Percentiles rank a stretch among this genome's conserved stretches.
Evolutionary conservation across 179 eudicot genomes (phyloP).

Genomic region (Corrigiola litoralis): DNA sequence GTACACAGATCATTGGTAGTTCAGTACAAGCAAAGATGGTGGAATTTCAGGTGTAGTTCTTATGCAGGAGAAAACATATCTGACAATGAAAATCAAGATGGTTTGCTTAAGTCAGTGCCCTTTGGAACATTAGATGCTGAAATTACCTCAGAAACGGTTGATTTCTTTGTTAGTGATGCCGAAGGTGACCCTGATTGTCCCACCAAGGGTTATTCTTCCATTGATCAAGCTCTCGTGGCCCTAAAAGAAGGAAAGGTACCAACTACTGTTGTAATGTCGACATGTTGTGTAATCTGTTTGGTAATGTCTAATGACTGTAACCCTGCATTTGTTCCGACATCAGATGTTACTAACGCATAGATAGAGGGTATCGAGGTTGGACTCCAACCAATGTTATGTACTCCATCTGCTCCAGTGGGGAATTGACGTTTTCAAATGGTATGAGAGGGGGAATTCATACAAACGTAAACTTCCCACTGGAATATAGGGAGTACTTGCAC

Average conservation of each 20-base stretch:
- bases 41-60: slow-evolving; percentile 28
- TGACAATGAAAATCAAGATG: slow-evolving; percentile 44
- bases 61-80: slow-evolving; percentile 21
- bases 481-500: too few relatives aligned
- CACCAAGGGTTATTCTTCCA: slow-evolving; percentile 68
- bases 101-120: slow-evolving; percentile 30
- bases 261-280: not conserved
- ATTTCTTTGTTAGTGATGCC: slow-evolving; percentile 94
- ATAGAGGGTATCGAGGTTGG: too few relatives aligned
- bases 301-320: too few relatives aligned
- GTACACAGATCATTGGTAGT: slow-evolving; percentile 23
- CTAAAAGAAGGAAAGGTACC: slow-evolving; percentile 71
- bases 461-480: too few relatives aligned
- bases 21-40: slow-evolving; percentile 29
- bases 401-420: too few relatives aligned
- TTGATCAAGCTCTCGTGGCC: slow-evolving; percentile 56
- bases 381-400: too few relatives aligned
- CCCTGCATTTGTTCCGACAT: too few relatives aligned
- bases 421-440: too few relatives aligned
- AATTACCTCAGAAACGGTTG: slow-evolving; percentile 59
- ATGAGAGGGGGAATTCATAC: too few relatives aligned
- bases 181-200: slow-evolving; percentile 98
- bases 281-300: too few relatives aligned
- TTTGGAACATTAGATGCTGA: slow-evolving; percentile 58
- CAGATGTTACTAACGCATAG: too few relatives aligned